Evolutionary conservation across 1,284 basidiomycete species (phyloP), one percentile per base, ranked within the genome.

Genomic region (Anthracocystis walkeri): DNA sequence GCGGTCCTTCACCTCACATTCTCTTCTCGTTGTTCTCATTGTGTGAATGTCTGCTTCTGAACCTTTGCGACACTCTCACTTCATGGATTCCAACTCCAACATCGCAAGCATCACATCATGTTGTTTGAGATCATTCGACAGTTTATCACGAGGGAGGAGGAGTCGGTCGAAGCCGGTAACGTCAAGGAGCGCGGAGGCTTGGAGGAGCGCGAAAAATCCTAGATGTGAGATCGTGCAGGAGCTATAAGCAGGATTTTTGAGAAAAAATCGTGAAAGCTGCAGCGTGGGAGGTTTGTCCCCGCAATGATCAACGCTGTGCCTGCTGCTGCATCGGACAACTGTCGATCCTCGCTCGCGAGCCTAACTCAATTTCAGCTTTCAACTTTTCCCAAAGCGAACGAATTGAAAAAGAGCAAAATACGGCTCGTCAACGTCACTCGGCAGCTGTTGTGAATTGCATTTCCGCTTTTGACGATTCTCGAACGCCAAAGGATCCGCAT

Each of bases 371-470:
- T 45, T 55, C 44, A 40, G 45, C 42, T 44, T 56, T 56, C 54
- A 56, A 56, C 51, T 53, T 53, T 25, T 49, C 29, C 23, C 33
- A 40, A 38, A 2, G 16, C n/a, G n/a, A n/a, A 25, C n/a, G 23
- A 50, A 20, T 53, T 52, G 44, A 50, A 53, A n/a, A n/a, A n/a
- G n/a, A n/a, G n/a, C n/a, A 53, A 23, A 38, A 40, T 40, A 16
- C 49, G 48, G 38, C 54, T 48, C 27, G 48, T 50, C 48, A 60
- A 66, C 64, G 64, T 66, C 64, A 66, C 58, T 50, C 46, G 58
- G 64, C 64, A 66, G 64, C 58, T 66, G 27, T 66, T 66, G 27
- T 66, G 38, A 33, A 23, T 27, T 31, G 44, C 33, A 38, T 25
- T 49, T 63, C 54, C 60, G 38, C 44, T 46, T 46, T 46, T 46